Conservation (phyloP, 208 protist species). For the Porcisia hertigi region DNA sequence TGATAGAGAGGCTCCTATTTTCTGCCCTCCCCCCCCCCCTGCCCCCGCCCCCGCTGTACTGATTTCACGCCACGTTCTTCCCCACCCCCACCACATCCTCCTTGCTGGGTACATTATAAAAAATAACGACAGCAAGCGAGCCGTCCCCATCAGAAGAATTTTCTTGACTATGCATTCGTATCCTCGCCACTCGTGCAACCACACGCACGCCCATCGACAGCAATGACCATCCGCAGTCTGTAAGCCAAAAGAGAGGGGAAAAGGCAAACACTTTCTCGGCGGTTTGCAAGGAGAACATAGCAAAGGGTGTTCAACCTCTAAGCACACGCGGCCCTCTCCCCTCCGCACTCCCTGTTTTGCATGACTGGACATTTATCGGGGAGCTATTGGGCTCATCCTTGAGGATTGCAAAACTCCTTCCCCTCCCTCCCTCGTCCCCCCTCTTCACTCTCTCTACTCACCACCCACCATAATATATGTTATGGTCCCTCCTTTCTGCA, state of each 20-base stretch:
- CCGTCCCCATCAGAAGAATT: background rate
- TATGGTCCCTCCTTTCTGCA: background rate
- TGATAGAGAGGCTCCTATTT: background rate
- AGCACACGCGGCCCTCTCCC: background rate
- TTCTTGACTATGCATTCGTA: background rate
- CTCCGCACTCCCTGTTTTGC: background rate
- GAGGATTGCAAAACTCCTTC: background rate
- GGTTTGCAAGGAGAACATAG: background rate
- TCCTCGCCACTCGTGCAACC: background rate
- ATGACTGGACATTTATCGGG: background rate
- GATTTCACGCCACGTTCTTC: background rate
- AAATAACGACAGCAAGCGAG: background rate
- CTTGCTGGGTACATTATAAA: background rate
- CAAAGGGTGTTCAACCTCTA: background rate
- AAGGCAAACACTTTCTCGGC: background rate
- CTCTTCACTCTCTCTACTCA: no score
- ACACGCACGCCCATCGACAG: background rate
- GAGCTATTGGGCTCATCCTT: background rate
- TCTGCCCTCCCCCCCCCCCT: background rate
- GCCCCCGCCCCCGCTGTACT: background rate
- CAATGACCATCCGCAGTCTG: background rate
- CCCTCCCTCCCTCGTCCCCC: background rate
- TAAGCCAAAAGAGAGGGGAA: background rate
- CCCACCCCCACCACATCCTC: background rate
- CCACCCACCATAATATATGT: background rate